These are phyloP conservation scores for Crithidia sp. DNA, from an alignment of 208 protist species.

Conservation along the genomic window DNA sequence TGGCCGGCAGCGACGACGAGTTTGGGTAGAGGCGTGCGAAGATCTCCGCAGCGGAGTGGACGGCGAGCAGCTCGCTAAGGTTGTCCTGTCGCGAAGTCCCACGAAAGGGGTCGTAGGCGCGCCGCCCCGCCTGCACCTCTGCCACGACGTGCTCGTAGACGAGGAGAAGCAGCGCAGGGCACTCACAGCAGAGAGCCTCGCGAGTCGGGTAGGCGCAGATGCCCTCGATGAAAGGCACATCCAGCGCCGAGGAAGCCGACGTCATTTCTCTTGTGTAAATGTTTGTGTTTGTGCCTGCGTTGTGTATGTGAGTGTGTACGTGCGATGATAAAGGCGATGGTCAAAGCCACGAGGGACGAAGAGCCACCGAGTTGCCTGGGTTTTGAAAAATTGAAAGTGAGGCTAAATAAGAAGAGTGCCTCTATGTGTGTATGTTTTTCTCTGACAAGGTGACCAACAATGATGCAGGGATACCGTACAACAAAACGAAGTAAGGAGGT, in stretches of 20 bases:
- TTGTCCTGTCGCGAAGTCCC: conserved; percentile 39
- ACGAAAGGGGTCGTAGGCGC: conserved; percentile 47
- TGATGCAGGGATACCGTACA: no score
- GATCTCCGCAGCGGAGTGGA: conserved; percentile 33
- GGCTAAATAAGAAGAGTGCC: no score
- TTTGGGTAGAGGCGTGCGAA: conserved; percentile 19
- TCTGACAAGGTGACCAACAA: no score
- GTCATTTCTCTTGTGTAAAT: background rate
- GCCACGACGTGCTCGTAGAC: conserved; percentile 76
- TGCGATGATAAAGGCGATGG: no score
- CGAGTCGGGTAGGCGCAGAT: conserved; percentile 58
- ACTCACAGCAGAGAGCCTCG: conserved; percentile 60
- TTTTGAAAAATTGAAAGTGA: no score
- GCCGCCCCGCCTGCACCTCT: conserved; percentile 33
- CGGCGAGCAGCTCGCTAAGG: conserved; percentile 50
- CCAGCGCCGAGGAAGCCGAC: conserved; percentile 18
- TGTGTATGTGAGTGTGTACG: no score
- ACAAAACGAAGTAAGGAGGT: no score
- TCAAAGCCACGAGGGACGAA: no score
- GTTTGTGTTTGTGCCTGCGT: no score
- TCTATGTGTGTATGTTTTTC: no score
- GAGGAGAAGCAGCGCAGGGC: conserved; percentile 66
- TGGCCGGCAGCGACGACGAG: background rate
- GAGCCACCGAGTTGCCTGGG: no score
- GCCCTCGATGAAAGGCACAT: conserved; percentile 52